phyloP scores from a whole-genome alignment of 495 filamentous ascomycete species.

The Barbatosphaeria neglecta region DNA sequence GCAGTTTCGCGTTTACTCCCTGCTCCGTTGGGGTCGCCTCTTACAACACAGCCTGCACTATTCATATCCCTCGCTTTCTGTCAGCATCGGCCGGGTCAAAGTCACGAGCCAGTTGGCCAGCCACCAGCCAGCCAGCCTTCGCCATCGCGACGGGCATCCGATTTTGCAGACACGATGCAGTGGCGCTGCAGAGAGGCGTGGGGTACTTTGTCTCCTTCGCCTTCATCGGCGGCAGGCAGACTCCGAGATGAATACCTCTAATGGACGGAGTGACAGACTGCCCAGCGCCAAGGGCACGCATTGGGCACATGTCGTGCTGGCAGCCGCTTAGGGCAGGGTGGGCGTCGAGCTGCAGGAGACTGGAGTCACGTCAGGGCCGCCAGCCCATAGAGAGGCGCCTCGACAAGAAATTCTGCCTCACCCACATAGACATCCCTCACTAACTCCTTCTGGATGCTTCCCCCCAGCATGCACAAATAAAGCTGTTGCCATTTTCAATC shows the following conservation, averaged over 20 bases:
- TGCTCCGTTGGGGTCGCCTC: neutral
- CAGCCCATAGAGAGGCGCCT: no score
- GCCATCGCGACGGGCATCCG: neutral
- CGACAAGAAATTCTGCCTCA: no score
- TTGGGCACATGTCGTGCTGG: neutral
- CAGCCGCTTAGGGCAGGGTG: neutral
- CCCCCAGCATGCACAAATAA: neutral
- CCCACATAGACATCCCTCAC: neutral
- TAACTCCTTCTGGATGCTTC: neutral
- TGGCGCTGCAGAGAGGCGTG: neutral
- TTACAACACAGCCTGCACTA: neutral
- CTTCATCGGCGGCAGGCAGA: no score
- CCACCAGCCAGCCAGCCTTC: neutral
- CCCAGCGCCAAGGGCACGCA: neutral
- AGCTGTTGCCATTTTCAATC: neutral
- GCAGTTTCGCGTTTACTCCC: neutral
- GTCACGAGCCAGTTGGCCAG: no score
- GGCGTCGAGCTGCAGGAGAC: neutral
- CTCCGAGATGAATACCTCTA: no score
- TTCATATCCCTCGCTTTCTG: neutral
- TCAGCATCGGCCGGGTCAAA: neutral
- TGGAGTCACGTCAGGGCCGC: neutral
- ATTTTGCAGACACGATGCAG: neutral
- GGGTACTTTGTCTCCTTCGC: no score
- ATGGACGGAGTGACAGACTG: no score